Conservation (phyloP, 2,329 filamentous ascomycete species). For the Calonectria hongkongensis region DNA sequence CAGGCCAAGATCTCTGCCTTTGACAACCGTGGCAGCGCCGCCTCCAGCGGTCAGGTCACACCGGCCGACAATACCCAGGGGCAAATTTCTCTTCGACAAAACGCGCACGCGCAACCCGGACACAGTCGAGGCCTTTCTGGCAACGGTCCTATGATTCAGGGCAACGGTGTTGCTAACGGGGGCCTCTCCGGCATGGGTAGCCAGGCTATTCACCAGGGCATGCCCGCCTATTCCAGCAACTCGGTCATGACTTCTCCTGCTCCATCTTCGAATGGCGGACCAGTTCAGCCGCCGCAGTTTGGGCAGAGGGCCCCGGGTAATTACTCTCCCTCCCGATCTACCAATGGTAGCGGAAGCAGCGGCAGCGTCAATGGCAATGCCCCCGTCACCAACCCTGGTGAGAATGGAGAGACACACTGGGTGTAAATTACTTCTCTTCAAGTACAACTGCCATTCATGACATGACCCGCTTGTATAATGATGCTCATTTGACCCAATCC, state of each 20-base stretch:
- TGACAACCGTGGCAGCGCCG: slow-evolving; percentile 68
- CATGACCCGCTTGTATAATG: slow-evolving; percentile 59
- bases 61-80: slow-evolving; percentile 72
- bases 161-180: slow-evolving; percentile 54
- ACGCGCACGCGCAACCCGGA: slow-evolving; percentile 63
- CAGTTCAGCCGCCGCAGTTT: slow-evolving; percentile 56
- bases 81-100: slow-evolving; percentile 70
- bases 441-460: slow-evolving; percentile 49
- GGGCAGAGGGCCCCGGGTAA: slow-evolving; percentile 53
- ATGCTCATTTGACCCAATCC: slow-evolving; percentile 50
- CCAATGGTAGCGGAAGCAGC: slow-evolving; percentile 50
- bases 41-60: slow-evolving; percentile 70
- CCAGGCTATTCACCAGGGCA: slow-evolving; percentile 57
- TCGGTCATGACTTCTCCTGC: slow-evolving; percentile 57
- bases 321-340: slow-evolving; percentile 53
- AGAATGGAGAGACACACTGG: slow-evolving; percentile 62
- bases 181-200: slow-evolving; percentile 46
- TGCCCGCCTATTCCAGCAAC: slow-evolving; percentile 60
- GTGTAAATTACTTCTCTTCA: slow-evolving; percentile 58
- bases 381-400: slow-evolving; percentile 42
- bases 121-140: slow-evolving; percentile 66
- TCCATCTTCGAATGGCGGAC: slow-evolving; percentile 49
- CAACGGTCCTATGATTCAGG: slow-evolving; percentile 60
- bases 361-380: slow-evolving; percentile 43
- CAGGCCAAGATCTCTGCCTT: slow-evolving; percentile 87